Evolutionary conservation across 139 green algal genomes (phyloP).

Genomic region (Volvox africanus): DNA sequence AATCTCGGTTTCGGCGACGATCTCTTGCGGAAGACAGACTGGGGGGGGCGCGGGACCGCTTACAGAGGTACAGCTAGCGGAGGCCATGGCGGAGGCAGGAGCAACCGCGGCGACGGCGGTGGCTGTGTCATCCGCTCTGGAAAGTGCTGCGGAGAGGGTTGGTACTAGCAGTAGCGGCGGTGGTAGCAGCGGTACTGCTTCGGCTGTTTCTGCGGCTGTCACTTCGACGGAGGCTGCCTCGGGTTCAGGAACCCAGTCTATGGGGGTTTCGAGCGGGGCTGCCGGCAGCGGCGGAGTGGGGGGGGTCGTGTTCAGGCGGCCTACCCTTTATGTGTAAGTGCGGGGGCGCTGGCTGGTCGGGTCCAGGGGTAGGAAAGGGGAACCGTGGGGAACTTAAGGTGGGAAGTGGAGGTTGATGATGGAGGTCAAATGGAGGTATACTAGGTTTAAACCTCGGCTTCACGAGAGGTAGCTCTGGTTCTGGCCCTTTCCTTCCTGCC

Average conservation of each 20-base stretch:
- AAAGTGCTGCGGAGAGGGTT: not conserved
- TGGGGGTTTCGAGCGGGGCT: not conserved
- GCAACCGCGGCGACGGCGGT: not conserved
- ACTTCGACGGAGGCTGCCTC: not conserved
- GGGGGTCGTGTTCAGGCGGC: slow-evolving; percentile 22
- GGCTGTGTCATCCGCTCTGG: not conserved
- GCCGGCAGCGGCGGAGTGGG: not conserved
- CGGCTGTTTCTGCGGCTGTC: not conserved
- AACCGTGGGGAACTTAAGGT: too few relatives aligned
- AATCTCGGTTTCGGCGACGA: not conserved
- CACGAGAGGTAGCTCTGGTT: too few relatives aligned
- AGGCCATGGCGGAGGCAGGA: not conserved
- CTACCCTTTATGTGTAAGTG: slow-evolving; percentile 34
- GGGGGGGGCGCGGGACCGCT: too few relatives aligned
- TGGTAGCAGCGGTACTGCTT: not conserved
- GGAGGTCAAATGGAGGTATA: too few relatives aligned
- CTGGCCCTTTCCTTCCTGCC: too few relatives aligned
- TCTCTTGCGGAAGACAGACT: too few relatives aligned
- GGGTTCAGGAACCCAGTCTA: too few relatives aligned
- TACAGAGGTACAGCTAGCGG: not conserved
- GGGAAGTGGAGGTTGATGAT: too few relatives aligned
- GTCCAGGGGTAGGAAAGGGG: too few relatives aligned
- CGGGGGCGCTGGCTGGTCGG: too few relatives aligned
- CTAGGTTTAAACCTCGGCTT: too few relatives aligned
- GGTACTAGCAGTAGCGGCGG: not conserved